Base-by-base conservation (phyloP, 768 basidiomycete species). In the Erythrobasidium yunnanense region DNA sequence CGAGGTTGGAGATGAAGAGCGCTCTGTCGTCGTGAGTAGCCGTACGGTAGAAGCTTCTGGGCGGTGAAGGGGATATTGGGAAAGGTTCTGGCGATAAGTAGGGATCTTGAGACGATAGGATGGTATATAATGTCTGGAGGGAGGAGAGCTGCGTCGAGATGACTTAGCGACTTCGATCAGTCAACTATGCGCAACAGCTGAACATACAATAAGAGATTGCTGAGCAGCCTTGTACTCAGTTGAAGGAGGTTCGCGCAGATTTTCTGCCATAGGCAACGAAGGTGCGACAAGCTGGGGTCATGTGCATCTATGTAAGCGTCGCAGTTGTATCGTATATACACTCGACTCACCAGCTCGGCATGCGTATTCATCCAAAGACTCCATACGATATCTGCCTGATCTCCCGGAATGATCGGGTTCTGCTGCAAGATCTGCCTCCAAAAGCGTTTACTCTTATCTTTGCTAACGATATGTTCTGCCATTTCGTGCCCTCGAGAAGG, bases 1-100 rank as follows among this genome's bases (percentile, higher is more conserved):
- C 30, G 22, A 71, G 49, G 13, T 65, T 68, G 33, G 71, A 70
- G 7, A 65, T 23, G 65, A 72, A 72, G 27, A 70, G 54, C 50
- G 69, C 69, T 30, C 38, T 34, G 51, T 70, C 71, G 63, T 70
- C 63, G 42, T 45, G 47, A 60, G 68, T 69, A 8, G 71, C 68
- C 0, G 68, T 66, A 27, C 69, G 68, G 1, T 55, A 35, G 42
- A 60, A 58, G 17, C 66, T 60, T 49, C 56, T 56, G 45, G 70
- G 53, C 0, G 68, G 71, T 11, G 69, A 66, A 13, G 68, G n/a
- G 5, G 62, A 23, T 46, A 68, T 42, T 1, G 67, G 69, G 58
- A 71, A 70, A 35, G 55, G 69, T 5, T 38, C 22, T 17, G 69
- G 70, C n/a, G 46, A 32, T 27, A 66, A 50, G 23, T 49, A 22